Percentiles rank a stretch among this genome's conserved stretches.
Conservation (phyloP, 2,329 filamentous ascomycete species). For the Neocucurbitaria cava region DNA sequence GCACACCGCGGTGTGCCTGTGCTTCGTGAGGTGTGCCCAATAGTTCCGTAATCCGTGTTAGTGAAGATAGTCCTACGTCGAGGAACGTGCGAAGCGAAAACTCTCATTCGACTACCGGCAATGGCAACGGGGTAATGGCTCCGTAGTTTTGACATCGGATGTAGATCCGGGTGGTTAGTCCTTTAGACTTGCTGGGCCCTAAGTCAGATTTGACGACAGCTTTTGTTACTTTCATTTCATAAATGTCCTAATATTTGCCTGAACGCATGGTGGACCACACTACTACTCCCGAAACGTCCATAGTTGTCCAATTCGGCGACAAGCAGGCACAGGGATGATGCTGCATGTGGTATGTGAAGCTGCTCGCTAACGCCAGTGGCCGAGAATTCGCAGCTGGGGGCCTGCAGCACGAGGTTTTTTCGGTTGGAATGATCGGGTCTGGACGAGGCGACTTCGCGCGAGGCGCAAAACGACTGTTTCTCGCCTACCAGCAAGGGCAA, state of each 20-base stretch:
- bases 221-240: slow-evolving; percentile 13
- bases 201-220: slow-evolving; percentile 20
- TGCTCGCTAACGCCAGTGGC: slow-evolving; percentile 29
- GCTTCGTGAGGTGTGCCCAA: slow-evolving; percentile 26
- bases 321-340: slow-evolving; percentile 24
- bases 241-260: slow-evolving; percentile 22
- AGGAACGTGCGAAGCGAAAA: slow-evolving; percentile 25
- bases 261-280: slow-evolving; percentile 14
- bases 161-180: slow-evolving; percentile 37
- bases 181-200: slow-evolving; percentile 12
- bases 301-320: slow-evolving; percentile 24
- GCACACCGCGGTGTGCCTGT: slow-evolving; percentile 20
- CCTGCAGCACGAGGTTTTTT: slow-evolving; percentile 25
- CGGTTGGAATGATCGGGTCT: slow-evolving; percentile 10
- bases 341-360: slow-evolving; percentile 25
- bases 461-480: slow-evolving; percentile 17
- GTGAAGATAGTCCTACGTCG: slow-evolving; percentile 11
- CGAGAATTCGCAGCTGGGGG: slow-evolving; percentile 24
- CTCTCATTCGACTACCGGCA: slow-evolving; percentile 17
- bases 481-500: slow-evolving; percentile 14
- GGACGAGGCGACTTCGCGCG: slow-evolving; percentile 21
- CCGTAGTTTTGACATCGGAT: slow-evolving; percentile 33
- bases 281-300: slow-evolving; percentile 24
- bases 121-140: slow-evolving; percentile 21
- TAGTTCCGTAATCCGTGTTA: slow-evolving; percentile 17